phyloP scores from a whole-genome alignment of 2,329 filamentous ascomycete species.

The Xylaria sp. region DNA sequence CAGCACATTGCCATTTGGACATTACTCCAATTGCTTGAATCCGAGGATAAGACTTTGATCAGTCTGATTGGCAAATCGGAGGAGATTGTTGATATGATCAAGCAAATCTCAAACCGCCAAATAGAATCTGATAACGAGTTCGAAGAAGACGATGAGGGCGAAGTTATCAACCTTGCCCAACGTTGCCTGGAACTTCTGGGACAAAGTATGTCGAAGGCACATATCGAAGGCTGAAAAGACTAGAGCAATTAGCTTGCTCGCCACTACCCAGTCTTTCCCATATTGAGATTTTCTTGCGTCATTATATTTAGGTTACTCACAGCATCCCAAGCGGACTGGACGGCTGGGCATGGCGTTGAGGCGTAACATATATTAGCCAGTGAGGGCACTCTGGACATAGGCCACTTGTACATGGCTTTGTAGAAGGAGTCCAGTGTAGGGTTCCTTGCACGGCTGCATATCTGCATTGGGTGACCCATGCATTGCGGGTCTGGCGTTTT shows the following conservation, averaged over 20 bases:
- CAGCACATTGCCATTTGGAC: constrained; percentile 99
- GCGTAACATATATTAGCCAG: constrained; percentile 54
- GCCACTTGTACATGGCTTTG: constrained; percentile 41
- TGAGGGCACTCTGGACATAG: constrained; percentile 43
- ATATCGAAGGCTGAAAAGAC: constrained; percentile 77
- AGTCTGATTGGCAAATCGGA: constrained; percentile 88
- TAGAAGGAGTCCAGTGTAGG: constrained; percentile 40
- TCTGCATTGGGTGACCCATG: constrained; percentile 45
- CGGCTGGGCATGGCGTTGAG: constrained; percentile 56
- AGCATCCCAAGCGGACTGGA: constrained; percentile 51
- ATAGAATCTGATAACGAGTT: constrained; percentile 88
- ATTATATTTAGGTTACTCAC: constrained; percentile 49
- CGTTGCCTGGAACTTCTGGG: constrained; percentile 88
- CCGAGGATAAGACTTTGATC: constrained; percentile 90
- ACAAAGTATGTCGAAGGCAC: constrained; percentile 78
- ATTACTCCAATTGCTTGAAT: constrained; percentile 92
- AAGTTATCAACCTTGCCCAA: constrained; percentile 91
- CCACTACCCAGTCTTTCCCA: constrained; percentile 25
- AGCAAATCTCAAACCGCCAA: constrained; percentile 87
- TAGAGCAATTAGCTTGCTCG: too few relatives aligned
- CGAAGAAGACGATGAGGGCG: constrained; percentile 89
- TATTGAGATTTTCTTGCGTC: constrained; percentile 45
- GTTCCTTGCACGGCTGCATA: constrained; percentile 47
- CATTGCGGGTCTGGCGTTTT: constrained; percentile 42
- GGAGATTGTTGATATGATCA: constrained; percentile 92